A percentile compares a stretch with the other conserved stretches of the same genome.
Conservation (phyloP, 148 eudicot species). For the Cornus florida region DNA sequence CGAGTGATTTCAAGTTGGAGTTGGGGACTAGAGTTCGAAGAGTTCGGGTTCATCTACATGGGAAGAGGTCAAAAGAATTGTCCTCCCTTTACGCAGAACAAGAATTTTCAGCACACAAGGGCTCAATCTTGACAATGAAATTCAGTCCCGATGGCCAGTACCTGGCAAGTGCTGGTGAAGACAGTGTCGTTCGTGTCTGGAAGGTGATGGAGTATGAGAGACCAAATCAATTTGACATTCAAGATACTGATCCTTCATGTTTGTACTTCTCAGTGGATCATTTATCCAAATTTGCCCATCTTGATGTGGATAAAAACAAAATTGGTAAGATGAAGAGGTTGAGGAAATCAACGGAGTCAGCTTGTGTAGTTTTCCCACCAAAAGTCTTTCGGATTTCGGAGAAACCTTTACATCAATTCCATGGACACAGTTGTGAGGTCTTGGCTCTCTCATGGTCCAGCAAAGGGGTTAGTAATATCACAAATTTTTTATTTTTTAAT, state of each 20-base stretch:
- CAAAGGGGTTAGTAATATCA: conserved; percentile 55
- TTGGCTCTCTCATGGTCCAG: conserved; percentile 84
- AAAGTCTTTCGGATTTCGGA: conserved; percentile 64
- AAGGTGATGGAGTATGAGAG: conserved; percentile 59
- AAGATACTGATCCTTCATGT: conserved; percentile 48
- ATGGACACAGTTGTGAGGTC: conserved; percentile 77
- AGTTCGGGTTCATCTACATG: conserved; percentile 49
- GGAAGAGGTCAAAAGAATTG: conserved; percentile 65
- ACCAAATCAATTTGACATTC: conserved; percentile 27
- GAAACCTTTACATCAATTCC: conserved; percentile 69
- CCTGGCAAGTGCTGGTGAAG: conserved; percentile 89
- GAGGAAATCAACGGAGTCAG: conserved; percentile 49
- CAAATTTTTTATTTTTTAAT: neutral
- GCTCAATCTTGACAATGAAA: conserved; percentile 74
- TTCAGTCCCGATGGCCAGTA: conserved; percentile 82
- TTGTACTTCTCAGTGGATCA: conserved; percentile 58
- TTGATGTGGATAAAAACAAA: conserved; percentile 45
- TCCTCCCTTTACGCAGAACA: conserved; percentile 65
- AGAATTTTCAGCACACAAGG: conserved; percentile 74
- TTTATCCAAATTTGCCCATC: conserved; percentile 48
- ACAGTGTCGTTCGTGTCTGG: no score
- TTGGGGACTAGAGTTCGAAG: conserved; percentile 31
- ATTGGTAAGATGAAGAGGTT: conserved; percentile 32
- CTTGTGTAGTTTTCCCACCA: conserved; percentile 75
- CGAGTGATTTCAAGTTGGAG: conserved; percentile 10